These are phyloP conservation scores for Colletotrichum sp. DNA, from an alignment of 2,329 filamentous ascomycete genomes.

Conservation along the genomic window DNA sequence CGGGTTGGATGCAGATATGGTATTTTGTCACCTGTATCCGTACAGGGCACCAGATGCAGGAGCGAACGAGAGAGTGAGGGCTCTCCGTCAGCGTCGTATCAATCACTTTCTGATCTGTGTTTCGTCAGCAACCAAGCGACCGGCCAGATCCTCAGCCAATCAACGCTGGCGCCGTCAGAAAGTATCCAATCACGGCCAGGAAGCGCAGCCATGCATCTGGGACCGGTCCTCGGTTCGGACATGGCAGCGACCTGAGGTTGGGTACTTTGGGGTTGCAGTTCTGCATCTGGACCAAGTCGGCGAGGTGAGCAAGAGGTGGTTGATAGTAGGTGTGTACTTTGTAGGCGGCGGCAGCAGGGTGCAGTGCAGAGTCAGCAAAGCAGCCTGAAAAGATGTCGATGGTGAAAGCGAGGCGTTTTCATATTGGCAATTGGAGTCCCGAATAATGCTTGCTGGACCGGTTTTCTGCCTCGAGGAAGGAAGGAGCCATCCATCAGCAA, in stretches of 20 bases:
- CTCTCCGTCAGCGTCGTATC: constrained; percentile 9
- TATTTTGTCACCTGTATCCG: not conserved
- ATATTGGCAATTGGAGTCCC: not conserved
- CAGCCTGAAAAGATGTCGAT: not conserved
- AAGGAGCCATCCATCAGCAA: not conserved
- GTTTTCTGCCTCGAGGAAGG: not conserved
- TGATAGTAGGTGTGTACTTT: not conserved
- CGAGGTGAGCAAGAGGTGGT: not conserved
- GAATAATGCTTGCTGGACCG: not conserved
- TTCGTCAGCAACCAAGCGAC: not conserved
- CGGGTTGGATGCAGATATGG: not conserved
- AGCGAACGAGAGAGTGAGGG: not conserved
- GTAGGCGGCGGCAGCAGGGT: not conserved
- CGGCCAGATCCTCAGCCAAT: constrained; percentile 1
- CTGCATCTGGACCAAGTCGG: not conserved
- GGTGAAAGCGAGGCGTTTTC: not conserved
- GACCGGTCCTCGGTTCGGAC: too few species aligned
- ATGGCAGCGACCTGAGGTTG: not conserved
- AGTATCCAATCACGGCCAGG: not conserved
- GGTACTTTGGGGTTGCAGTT: not conserved
- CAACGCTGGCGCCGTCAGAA: not conserved
- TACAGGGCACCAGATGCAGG: not conserved
- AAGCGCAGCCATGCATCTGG: not conserved
- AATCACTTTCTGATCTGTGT: not conserved
- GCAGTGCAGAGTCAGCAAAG: not conserved